Conservation (phyloP, 192 early-diverging fungal genomes). For the Rhizoclosmatium sp. region DNA sequence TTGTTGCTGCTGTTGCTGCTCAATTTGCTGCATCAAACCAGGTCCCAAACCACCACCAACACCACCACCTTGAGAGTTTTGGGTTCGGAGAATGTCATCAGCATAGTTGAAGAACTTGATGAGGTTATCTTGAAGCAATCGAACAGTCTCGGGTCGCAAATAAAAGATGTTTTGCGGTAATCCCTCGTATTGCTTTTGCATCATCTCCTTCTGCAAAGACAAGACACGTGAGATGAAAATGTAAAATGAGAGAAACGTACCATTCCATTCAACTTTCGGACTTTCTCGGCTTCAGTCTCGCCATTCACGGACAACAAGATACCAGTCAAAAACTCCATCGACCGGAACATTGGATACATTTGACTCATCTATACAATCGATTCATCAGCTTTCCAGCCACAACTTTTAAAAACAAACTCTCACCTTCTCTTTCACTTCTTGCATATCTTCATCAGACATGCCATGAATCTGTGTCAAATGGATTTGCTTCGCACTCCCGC, state of each 20-base stretch:
- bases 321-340: slow-evolving; percentile 23
- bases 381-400: too few relatives aligned
- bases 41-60: neutral
- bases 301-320: slow-evolving; percentile 22
- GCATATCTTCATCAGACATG: slow-evolving; percentile 18
- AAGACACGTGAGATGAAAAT: neutral
- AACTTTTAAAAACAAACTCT: neutral
- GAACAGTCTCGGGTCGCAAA: slow-evolving; percentile 25
- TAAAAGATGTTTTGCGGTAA: slow-evolving; percentile 26
- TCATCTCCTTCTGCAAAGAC: slow-evolving; percentile 26
- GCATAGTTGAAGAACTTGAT: slow-evolving; percentile 34
- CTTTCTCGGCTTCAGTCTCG: slow-evolving; percentile 22
- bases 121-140: slow-evolving; percentile 19
- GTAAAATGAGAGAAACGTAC: neutral
- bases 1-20: neutral
- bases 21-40: too few relatives aligned
- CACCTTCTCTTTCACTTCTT: slow-evolving; percentile 22
- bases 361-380: slow-evolving; percentile 10
- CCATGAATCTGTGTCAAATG: slow-evolving; percentile 26
- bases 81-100: slow-evolving; percentile 19
- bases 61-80: slow-evolving; percentile 4
- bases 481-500: neutral
- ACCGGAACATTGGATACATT: slow-evolving; percentile 29
- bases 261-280: slow-evolving; percentile 28
- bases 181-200: slow-evolving; percentile 30